Evolutionary conservation across 768 basidiomycete genomes (phyloP).

Genomic region (Coprinopsis sp.): DNA sequence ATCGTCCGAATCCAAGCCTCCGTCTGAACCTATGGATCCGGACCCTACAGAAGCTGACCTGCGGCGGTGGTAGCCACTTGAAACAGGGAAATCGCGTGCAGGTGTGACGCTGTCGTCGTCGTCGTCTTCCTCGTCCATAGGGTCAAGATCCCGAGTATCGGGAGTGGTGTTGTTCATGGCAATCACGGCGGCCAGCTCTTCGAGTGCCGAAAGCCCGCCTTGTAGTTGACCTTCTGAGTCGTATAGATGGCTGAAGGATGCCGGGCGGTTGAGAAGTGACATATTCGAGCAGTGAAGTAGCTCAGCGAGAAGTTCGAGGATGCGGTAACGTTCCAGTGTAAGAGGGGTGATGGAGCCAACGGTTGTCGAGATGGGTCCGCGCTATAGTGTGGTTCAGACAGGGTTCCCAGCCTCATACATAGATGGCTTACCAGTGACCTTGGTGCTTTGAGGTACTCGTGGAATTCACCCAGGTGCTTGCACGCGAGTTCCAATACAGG

Average conservation of each 20-base stretch:
- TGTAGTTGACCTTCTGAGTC: slow-evolving; percentile 79
- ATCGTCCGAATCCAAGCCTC: slow-evolving; percentile 73
- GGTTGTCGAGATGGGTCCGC: slow-evolving; percentile 65
- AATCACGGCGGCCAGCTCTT: slow-evolving; percentile 84
- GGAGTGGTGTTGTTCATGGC: slow-evolving; percentile 48
- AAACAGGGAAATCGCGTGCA: slow-evolving; percentile 64
- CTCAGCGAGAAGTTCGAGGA: slow-evolving; percentile 96
- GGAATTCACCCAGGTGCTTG: slow-evolving; percentile 62
- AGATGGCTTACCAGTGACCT: slow-evolving; percentile 61
- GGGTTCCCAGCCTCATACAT: neutral
- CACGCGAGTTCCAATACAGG: slow-evolving; percentile 72
- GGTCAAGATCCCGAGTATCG: slow-evolving; percentile 48
- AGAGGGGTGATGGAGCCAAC: slow-evolving; percentile 74
- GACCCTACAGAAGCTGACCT: no score
- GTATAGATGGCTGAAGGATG: slow-evolving; percentile 66
- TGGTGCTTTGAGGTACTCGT: slow-evolving; percentile 64
- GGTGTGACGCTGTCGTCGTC: slow-evolving; percentile 29
- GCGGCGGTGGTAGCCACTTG: slow-evolving; percentile 47
- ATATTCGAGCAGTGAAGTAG: slow-evolving; percentile 97
- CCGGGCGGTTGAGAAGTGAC: slow-evolving; percentile 83
- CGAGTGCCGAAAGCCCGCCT: slow-evolving; percentile 81
- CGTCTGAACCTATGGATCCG: no score
- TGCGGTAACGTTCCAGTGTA: slow-evolving; percentile 92
- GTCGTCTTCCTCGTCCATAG: slow-evolving; percentile 51
- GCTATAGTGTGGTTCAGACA: slow-evolving; percentile 33